Conservation (phyloP, 768 basidiomycete species). For the Chlorophyllum brunneum region DNA sequence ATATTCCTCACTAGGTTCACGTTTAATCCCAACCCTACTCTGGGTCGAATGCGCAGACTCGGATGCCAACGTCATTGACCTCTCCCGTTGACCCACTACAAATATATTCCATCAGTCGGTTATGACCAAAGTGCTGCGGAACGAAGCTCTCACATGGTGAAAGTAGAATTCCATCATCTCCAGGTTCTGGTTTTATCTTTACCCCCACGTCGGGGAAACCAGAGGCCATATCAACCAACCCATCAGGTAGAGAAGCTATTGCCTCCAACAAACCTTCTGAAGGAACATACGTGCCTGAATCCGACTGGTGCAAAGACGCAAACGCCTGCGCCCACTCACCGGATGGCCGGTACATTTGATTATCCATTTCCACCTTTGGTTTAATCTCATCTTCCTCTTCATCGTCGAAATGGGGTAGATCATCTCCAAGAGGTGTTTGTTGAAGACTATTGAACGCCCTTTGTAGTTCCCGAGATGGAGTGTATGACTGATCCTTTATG, state of each 20-base stretch:
- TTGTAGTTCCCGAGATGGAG: constrained; percentile 12
- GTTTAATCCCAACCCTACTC: neutral
- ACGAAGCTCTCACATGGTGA: no score
- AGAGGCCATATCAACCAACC: constrained; percentile 1
- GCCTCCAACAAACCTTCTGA: constrained; percentile 7
- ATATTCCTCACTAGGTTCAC: no score
- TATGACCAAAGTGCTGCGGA: no score
- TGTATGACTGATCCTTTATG: constrained; percentile 10
- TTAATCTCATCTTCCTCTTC: constrained; percentile 8
- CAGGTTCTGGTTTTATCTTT: neutral
- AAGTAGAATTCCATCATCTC: neutral
- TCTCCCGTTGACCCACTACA: neutral
- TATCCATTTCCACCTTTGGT: constrained; percentile 6
- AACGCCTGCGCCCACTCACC: constrained; percentile 1
- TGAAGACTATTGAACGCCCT: constrained; percentile 7
- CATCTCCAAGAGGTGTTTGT: no score
- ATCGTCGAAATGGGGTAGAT: neutral
- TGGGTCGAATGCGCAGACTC: neutral
- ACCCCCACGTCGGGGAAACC: neutral
- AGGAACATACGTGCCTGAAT: neutral
- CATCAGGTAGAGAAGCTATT: constrained; percentile 10
- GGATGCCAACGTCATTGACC: neutral
- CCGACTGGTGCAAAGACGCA: neutral
- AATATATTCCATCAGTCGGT: neutral
- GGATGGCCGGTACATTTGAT: constrained; percentile 13